Percentiles rank a stretch among this genome's conserved stretches.
Conservation (phyloP, 2,329 filamentous ascomycete species). For the Pestalotiopsis sp. region DNA sequence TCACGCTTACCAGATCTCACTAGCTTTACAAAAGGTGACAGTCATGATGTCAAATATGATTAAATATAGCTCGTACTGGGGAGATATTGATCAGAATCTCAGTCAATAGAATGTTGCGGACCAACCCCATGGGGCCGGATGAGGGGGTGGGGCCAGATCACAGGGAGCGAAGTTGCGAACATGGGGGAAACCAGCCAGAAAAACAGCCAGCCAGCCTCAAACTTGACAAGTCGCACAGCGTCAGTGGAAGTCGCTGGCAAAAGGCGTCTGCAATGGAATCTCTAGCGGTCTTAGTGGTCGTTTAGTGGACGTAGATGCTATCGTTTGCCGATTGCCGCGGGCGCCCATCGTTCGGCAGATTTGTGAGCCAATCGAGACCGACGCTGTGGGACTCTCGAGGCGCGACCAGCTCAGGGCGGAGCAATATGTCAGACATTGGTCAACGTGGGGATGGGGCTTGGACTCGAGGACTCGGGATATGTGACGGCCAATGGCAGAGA, state of each 20-base stretch:
- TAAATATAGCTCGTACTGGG: background rate
- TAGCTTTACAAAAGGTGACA: background rate
- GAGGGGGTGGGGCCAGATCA: slow-evolving; percentile 1
- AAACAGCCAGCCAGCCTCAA: background rate
- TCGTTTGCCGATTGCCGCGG: slow-evolving; percentile 5
- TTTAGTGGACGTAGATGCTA: background rate
- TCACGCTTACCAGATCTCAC: background rate
- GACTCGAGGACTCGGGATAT: background rate
- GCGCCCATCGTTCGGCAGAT: slow-evolving; percentile 23
- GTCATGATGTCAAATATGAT: background rate
- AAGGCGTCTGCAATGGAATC: background rate
- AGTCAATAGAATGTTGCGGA: background rate
- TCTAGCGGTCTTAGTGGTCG: too few relatives aligned
- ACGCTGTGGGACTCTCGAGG: slow-evolving; percentile 19
- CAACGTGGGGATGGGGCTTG: slow-evolving; percentile 9
- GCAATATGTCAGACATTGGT: slow-evolving; percentile 24
- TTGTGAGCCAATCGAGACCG: slow-evolving; percentile 22
- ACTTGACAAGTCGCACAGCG: background rate
- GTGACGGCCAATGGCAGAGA: background rate
- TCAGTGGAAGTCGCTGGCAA: background rate
- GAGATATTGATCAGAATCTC: background rate
- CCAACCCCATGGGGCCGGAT: slow-evolving; percentile 8
- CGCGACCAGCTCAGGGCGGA: slow-evolving; percentile 15
- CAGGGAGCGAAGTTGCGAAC: background rate
- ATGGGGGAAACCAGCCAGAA: too few relatives aligned